These are phyloP conservation scores for Ceratocystis eucalypticola DNA, from an alignment of 2,329 filamentous ascomycete genomes.

Conservation along the genomic window DNA sequence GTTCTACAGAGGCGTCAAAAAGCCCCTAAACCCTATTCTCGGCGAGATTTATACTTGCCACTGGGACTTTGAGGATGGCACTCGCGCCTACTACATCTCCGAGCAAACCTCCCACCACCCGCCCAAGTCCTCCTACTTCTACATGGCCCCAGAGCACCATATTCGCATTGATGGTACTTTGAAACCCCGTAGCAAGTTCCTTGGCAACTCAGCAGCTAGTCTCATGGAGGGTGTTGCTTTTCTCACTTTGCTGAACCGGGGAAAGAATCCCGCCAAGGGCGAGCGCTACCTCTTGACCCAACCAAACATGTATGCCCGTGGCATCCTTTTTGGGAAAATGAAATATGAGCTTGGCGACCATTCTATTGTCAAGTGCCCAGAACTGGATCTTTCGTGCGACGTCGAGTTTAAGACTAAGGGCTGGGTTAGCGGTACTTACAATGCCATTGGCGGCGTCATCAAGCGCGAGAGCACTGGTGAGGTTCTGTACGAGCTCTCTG, in stretches of 20 bases:
- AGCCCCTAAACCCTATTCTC: slow-evolving; percentile 89
- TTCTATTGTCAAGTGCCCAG: slow-evolving; percentile 82
- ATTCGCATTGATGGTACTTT: slow-evolving; percentile 92
- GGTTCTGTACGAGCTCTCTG: slow-evolving; percentile 77
- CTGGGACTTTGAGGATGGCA: slow-evolving; percentile 80
- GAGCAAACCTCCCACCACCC: slow-evolving; percentile 98
- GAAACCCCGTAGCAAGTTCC: slow-evolving; percentile 86
- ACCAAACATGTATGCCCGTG: slow-evolving; percentile 97
- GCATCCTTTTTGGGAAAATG: slow-evolving; percentile 97
- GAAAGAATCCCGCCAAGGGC: slow-evolving; percentile 47
- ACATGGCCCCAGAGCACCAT: slow-evolving; percentile 85
- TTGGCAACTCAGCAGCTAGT: slow-evolving; percentile 94
- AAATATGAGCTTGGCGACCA: slow-evolving; percentile 97
- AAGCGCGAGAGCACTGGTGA: slow-evolving; percentile 80
- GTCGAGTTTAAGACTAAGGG: slow-evolving; percentile 98
- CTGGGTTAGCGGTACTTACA: slow-evolving; percentile 92
- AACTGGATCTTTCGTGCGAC: slow-evolving; percentile 73
- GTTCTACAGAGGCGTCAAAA: slow-evolving; percentile 72
- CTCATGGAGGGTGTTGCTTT: slow-evolving; percentile 96
- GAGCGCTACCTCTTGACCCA: slow-evolving; percentile 93
- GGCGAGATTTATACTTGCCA: slow-evolving; percentile 92
- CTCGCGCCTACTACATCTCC: slow-evolving; percentile 84
- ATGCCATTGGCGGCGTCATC: slow-evolving; percentile 84
- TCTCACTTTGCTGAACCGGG: slow-evolving; percentile 66
- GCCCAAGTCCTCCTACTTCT: slow-evolving; percentile 98